Conservation (phyloP, 306 rosid species). For the Comarum palustre region DNA sequence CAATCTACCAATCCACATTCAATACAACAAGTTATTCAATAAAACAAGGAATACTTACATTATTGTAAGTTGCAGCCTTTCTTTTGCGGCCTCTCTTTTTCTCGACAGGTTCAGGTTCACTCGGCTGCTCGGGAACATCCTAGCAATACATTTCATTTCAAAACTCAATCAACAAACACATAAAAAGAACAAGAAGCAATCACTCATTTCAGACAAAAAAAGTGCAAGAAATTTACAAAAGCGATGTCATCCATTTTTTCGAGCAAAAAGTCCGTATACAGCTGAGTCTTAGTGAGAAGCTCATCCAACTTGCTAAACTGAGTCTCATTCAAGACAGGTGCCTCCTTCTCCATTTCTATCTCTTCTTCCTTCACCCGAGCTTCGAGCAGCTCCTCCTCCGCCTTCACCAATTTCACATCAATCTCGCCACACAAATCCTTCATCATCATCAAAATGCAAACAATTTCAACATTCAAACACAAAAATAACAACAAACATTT, state of each 20-base stretch:
- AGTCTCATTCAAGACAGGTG: conserved; percentile 43
- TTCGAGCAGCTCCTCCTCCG: conserved; percentile 58
- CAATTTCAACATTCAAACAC: background rate
- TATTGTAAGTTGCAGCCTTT: conserved; percentile 56
- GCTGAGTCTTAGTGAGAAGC: conserved; percentile 78
- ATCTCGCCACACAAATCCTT: conserved; percentile 43
- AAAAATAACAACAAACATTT: background rate
- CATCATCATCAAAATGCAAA: background rate
- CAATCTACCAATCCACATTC: background rate
- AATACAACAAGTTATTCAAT: background rate
- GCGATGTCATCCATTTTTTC: conserved; percentile 97
- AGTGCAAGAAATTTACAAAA: conserved; percentile 34
- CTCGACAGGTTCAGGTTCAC: conserved; percentile 29
- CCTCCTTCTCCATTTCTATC: conserved; percentile 22
- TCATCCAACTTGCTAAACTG: conserved; percentile 88
- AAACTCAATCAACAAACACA: conserved; percentile 13
- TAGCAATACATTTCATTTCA: conserved; percentile 32
- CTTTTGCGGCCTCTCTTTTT: conserved; percentile 68
- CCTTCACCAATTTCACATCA: conserved; percentile 47
- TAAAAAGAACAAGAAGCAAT: conserved; percentile 1
- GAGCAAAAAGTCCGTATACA: conserved; percentile 72
- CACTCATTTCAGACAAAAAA: background rate
- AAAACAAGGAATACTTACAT: conserved; percentile 41
- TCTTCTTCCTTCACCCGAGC: conserved; percentile 62
- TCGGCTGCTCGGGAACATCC: conserved; percentile 53